Percentiles rank a stretch among this genome's conserved stretches.
Conservation (phyloP, 202 grass and related monocot genomes). For the Hordeum pubiflorum region DNA sequence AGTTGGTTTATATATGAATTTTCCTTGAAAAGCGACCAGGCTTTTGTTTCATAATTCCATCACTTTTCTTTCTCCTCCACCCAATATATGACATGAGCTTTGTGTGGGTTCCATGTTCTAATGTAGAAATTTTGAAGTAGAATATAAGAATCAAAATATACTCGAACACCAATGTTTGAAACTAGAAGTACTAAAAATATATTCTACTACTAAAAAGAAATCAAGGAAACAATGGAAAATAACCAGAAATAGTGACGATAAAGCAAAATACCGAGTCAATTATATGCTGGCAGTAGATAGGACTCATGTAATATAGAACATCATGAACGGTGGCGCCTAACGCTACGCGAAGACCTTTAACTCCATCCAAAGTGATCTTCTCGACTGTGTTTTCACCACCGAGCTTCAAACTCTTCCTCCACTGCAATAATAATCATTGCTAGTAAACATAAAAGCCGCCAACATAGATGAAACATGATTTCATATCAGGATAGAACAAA, state of each 20-base stretch:
- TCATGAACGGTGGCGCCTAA: conserved; percentile 93
- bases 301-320: conserved; percentile 99
- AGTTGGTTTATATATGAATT: conserved; percentile 6
- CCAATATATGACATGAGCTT: not conserved
- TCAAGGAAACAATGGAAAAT: not conserved
- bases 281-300: conserved; percentile 96
- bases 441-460: conserved; percentile 14
- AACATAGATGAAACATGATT: not conserved
- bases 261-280: conserved; percentile 83
- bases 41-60: not conserved
- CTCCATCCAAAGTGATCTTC: conserved; percentile 90
- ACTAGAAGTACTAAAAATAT: conserved; percentile 4
- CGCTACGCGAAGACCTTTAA: conserved; percentile 78
- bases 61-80: not conserved
- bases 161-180: not conserved
- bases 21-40: not conserved
- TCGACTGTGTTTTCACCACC: conserved; percentile 86
- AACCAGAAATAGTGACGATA: not conserved
- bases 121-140: not conserved
- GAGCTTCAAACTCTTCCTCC: conserved; percentile 85
- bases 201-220: conserved; percentile 1
- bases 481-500: conserved; percentile 5
- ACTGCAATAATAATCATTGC: conserved; percentile 46
- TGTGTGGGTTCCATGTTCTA: not conserved
- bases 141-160: conserved; percentile 2